Evolutionary conservation across 1,284 basidiomycete species (phyloP), one percentile per base, ranked within the genome.

Genomic region (Athelia psychrophila): DNA sequence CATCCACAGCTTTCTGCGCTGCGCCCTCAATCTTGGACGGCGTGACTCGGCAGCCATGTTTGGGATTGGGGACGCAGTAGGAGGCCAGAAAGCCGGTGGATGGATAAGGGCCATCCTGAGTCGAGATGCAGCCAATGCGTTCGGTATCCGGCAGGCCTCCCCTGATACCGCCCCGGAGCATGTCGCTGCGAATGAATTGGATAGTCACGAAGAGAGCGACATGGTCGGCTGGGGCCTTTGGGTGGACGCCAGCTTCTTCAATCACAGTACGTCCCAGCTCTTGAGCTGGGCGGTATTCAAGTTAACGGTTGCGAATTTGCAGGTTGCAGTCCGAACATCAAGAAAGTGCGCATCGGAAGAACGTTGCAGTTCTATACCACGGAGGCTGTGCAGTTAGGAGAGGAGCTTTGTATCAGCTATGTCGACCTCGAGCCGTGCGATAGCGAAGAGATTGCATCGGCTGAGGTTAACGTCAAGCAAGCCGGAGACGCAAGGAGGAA

Each of bases 171-270:
- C 61, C 38, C 67, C 65, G 19, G n/a, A n/a, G n/a, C n/a, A n/a
- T 30, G 27, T 30, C 5, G 27, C 6, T 6, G 27, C 6, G 27
- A 30, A 13, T 30, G 27, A 30, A 5, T 13, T 30, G 27, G n/a
- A n/a, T n/a, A n/a, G n/a, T n/a, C n/a, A n/a, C n/a, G 64, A 65
- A 10, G 78, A 80, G 57, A 80, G 74, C 55, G 84, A 86, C 64
- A 84, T 84, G 75, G 63, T 85, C 33, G 84, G 84, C 24, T 87
- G 81, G 74, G 81, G 75, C 3, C 71, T 84, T 55, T 86, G 83
- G 64, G 65, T 77, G 5, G 73, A 73, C 49, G 81, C 76, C 1
- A 83, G 83, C 12, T 84, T 80, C 64, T 86, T 86, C 61, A 87
- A 87, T 58, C 84, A 87, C 59, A 74, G 84, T 84, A 35, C 48